Conservation (phyloP, 768 basidiomycete genomes). For the Sporobolomyces pararoseus region DNA sequence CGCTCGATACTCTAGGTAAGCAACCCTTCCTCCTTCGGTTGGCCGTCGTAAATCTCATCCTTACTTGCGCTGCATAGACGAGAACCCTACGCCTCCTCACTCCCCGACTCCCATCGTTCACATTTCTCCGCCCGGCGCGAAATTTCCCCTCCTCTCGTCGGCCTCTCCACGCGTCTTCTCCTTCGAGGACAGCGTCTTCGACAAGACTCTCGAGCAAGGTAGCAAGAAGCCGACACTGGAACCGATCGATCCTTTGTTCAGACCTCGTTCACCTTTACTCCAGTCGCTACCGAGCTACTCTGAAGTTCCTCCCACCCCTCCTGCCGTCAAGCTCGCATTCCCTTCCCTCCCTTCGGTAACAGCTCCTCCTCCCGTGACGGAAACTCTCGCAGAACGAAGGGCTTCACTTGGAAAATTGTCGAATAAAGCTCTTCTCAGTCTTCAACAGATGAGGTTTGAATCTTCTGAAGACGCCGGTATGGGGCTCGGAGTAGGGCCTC, state of each 20-base stretch:
- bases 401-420: conserved; percentile 33
- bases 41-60: too few species aligned
- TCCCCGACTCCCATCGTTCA: conserved; percentile 29
- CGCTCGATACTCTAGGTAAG: conserved; percentile 34
- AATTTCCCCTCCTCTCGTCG: background rate
- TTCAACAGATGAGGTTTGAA: conserved; percentile 42
- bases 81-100: conserved; percentile 35
- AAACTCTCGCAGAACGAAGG: conserved; percentile 25
- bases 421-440: conserved; percentile 30
- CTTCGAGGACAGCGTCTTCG: conserved; percentile 5
- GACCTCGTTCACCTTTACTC: conserved; percentile 5
- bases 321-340: background rate
- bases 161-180: too few species aligned
- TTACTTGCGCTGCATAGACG: conserved; percentile 17
- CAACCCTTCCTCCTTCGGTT: background rate
- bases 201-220: background rate
- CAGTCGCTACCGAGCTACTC: background rate
- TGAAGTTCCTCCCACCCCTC: background rate
- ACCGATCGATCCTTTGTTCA: background rate
- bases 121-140: conserved; percentile 18
- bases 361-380: background rate
- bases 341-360: background rate
- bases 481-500: conserved; percentile 39
- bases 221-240: background rate
- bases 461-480: conserved; percentile 21